Conservation (phyloP, 495 filamentous ascomycete species). For the Aspergillus sclerotioniger region DNA sequence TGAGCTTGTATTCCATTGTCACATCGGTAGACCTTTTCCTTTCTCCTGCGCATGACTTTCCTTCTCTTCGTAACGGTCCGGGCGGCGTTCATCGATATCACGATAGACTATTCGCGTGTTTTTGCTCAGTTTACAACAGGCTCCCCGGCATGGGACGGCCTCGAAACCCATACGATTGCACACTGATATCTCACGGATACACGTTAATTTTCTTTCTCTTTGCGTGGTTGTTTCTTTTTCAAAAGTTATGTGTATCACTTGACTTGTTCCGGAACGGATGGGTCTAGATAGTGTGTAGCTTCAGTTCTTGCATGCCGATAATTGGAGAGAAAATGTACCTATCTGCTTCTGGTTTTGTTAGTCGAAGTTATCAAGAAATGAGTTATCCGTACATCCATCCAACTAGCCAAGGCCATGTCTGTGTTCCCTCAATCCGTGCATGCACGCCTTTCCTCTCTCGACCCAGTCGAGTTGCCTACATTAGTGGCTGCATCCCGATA, state of each 20-base stretch:
- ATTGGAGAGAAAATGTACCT: constrained; percentile 16
- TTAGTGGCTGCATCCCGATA: too few relatives aligned
- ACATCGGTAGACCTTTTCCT: constrained; percentile 38
- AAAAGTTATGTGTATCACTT: constrained; percentile 17
- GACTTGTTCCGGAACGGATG: constrained; percentile 11
- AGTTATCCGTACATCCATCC: too few relatives aligned
- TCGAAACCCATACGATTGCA: constrained; percentile 13
- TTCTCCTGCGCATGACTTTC: constrained; percentile 23
- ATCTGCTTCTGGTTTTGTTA: constrained; percentile 1
- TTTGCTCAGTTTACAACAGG: constrained; percentile 16
- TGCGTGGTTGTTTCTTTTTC: constrained; percentile 10
- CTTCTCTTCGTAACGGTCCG: constrained; percentile 41
- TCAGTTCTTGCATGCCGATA: constrained; percentile 23
- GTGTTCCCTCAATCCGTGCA: too few relatives aligned
- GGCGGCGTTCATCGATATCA: constrained; percentile 47
- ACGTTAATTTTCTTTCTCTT: constrained; percentile 31
- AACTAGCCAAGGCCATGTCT: too few relatives aligned
- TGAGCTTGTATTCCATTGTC: constrained; percentile 33
- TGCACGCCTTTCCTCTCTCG: too few relatives aligned
- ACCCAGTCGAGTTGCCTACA: too few relatives aligned
- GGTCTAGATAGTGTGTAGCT: constrained; percentile 19
- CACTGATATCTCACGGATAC: constrained; percentile 16
- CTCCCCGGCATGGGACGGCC: constrained; percentile 16
- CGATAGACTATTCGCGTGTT: constrained; percentile 38
- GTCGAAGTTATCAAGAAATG: background rate